Percentiles rank a stretch among this genome's conserved stretches.
Evolutionary conservation across 1,284 basidiomycete species (phyloP).

Genomic region (Austroboletus novae-zelandiae): DNA sequence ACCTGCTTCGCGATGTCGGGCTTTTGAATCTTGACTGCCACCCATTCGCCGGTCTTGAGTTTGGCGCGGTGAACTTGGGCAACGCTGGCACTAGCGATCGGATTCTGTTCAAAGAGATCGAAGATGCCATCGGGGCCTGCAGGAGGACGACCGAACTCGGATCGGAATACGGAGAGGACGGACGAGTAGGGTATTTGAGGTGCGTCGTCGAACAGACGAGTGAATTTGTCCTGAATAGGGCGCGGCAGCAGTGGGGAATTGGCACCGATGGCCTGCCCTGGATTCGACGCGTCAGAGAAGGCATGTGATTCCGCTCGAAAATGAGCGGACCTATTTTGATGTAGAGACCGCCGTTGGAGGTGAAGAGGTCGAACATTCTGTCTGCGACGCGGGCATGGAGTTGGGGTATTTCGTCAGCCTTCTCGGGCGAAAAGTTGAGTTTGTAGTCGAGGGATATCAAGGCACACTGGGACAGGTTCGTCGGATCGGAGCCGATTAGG

Average conservation of each 20-base stretch:
- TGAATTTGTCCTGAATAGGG: slow-evolving; percentile 80
- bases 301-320: neutral
- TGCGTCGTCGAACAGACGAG: slow-evolving; percentile 81
- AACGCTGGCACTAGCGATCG: slow-evolving; percentile 83
- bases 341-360: slow-evolving; percentile 81
- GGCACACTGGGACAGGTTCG: slow-evolving; percentile 56
- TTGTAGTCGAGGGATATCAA: slow-evolving; percentile 79
- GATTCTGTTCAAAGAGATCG: slow-evolving; percentile 68
- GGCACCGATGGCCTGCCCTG: slow-evolving; percentile 75
- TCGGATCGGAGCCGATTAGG: neutral
- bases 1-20: slow-evolving; percentile 83
- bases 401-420: slow-evolving; percentile 68
- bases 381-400: slow-evolving; percentile 81
- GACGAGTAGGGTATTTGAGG: slow-evolving; percentile 76
- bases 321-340: slow-evolving; percentile 76
- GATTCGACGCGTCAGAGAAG: neutral
- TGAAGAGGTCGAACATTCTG: slow-evolving; percentile 73
- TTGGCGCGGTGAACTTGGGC: slow-evolving; percentile 86
- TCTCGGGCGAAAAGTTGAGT: slow-evolving; percentile 70
- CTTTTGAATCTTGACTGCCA: slow-evolving; percentile 92
- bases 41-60: slow-evolving; percentile 60
- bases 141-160: slow-evolving; percentile 68
- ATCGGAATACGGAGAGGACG: slow-evolving; percentile 65
- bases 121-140: slow-evolving; percentile 72
- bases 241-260: slow-evolving; percentile 82